These are phyloP conservation scores for Diaporthe sp. DNA, from an alignment of 2,329 filamentous ascomycete species.

Conservation along the genomic window DNA sequence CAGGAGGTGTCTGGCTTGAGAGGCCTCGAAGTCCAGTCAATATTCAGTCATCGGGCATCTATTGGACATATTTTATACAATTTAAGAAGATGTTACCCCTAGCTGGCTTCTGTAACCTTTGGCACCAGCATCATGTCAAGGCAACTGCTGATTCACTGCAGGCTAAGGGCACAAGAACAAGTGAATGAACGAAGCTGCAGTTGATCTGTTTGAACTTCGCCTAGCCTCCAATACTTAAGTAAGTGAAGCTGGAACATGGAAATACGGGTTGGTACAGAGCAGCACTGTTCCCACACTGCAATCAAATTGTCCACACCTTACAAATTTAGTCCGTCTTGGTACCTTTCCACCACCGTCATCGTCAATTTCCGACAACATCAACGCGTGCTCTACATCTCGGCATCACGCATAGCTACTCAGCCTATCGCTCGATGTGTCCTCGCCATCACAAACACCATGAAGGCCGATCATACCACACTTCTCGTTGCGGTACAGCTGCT, in stretches of 20 bases:
- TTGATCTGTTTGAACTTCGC: neutral
- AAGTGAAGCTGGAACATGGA: neutral
- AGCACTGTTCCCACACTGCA: neutral
- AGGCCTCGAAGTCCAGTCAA: too few species aligned
- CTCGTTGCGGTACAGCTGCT: neutral
- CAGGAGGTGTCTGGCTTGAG: too few species aligned
- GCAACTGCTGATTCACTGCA: too few species aligned
- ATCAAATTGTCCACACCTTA: neutral
- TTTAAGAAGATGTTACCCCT: too few species aligned
- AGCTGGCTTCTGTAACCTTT: too few species aligned
- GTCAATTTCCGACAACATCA: neutral
- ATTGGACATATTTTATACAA: too few species aligned
- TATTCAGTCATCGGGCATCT: too few species aligned
- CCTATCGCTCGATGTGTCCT: neutral
- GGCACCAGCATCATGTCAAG: too few species aligned
- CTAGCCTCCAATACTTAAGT: neutral
- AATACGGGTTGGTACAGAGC: accelerated
- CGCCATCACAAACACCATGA: neutral
- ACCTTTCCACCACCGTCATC: neutral
- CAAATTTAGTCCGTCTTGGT: neutral
- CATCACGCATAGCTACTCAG: neutral
- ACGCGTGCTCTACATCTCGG: neutral
- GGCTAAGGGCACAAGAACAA: neutral
- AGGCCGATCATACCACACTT: neutral
- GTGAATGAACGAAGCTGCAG: neutral